phyloP scores from a whole-genome alignment of 495 filamentous ascomycete genomes.

The Cryomyces antarcticus region DNA sequence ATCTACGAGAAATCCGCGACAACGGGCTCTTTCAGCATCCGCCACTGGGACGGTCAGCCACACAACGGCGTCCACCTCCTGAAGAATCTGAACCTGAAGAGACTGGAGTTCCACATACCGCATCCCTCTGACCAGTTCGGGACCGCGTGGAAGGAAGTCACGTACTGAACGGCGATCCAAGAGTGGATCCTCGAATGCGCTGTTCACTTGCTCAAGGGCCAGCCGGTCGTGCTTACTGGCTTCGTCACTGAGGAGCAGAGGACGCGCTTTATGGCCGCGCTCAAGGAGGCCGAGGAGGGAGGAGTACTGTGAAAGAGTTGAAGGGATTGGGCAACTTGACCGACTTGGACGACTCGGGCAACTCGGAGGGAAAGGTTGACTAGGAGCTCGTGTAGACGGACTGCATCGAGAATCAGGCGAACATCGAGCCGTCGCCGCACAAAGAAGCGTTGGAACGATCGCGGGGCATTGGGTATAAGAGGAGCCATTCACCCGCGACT shows the following conservation, averaged over 20 bases:
- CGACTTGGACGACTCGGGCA: too few relatives aligned
- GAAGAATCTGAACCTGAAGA: constrained; percentile 2
- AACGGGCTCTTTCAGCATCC: not conserved
- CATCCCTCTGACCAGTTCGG: not conserved
- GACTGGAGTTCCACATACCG: constrained; percentile 1
- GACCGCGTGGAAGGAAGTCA: not conserved
- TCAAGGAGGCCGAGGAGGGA: not conserved
- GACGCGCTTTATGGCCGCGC: constrained; percentile 1
- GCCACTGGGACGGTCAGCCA: not conserved
- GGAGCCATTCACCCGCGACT: too few relatives aligned
- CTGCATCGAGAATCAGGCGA: too few relatives aligned
- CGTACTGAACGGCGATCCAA: constrained; percentile 4
- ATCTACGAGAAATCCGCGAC: not conserved
- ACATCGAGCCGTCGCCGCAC: too few relatives aligned
- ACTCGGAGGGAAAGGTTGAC: too few relatives aligned
- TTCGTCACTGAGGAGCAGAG: constrained; percentile 4
- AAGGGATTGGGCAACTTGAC: too few relatives aligned
- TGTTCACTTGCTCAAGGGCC: constrained; percentile 4
- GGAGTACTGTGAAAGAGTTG: too few relatives aligned
- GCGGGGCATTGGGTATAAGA: too few relatives aligned
- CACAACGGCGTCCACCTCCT: not conserved
- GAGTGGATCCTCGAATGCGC: constrained; percentile 5
- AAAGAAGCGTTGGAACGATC: too few relatives aligned
- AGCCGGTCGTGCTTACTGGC: constrained; percentile 4
- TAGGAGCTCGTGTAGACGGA: too few relatives aligned